phyloP scores from a whole-genome alignment of 177 flowering plant species.

The Vitis hybrid region DNA sequence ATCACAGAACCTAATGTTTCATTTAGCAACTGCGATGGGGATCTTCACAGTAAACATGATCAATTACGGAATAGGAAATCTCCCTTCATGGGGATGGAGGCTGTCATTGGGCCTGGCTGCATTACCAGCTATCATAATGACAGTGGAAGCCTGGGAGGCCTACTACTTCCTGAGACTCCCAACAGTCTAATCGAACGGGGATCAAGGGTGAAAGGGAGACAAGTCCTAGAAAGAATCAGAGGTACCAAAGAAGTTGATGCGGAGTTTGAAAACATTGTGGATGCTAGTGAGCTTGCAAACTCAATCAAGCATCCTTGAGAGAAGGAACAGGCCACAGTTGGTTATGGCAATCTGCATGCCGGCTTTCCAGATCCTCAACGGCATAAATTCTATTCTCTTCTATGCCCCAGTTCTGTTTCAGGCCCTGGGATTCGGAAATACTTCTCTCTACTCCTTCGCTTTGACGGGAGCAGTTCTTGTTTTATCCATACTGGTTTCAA shows the following conservation, averaged over 20 bases:
- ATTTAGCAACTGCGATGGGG: slow-evolving; percentile 85
- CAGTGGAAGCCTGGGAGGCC: slow-evolving; percentile 52
- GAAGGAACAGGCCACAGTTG: slow-evolving; percentile 77
- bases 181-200: slow-evolving; percentile 85
- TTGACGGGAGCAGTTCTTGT: slow-evolving; percentile 81
- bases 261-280: slow-evolving; percentile 77
- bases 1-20: slow-evolving; percentile 90
- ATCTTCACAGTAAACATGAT: slow-evolving; percentile 95
- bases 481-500: slow-evolving; percentile 70
- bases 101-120: slow-evolving; percentile 91
- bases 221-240: slow-evolving; percentile 63
- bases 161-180: slow-evolving; percentile 88
- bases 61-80: slow-evolving; percentile 73
- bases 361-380: slow-evolving; percentile 75
- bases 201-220: slow-evolving; percentile 41
- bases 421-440: slow-evolving; percentile 78
- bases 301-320: slow-evolving; percentile 63
- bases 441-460: slow-evolving; percentile 79
- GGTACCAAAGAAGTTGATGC: slow-evolving; percentile 73
- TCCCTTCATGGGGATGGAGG: slow-evolving; percentile 92
- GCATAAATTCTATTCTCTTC: slow-evolving; percentile 77
- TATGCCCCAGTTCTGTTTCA: slow-evolving; percentile 91
- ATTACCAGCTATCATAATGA: slow-evolving; percentile 76
- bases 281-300: slow-evolving; percentile 87
- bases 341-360: slow-evolving; percentile 85